These are phyloP conservation scores for Pythium sp. DNA, from an alignment of 352 stramenopile species.

Conservation along the genomic window DNA sequence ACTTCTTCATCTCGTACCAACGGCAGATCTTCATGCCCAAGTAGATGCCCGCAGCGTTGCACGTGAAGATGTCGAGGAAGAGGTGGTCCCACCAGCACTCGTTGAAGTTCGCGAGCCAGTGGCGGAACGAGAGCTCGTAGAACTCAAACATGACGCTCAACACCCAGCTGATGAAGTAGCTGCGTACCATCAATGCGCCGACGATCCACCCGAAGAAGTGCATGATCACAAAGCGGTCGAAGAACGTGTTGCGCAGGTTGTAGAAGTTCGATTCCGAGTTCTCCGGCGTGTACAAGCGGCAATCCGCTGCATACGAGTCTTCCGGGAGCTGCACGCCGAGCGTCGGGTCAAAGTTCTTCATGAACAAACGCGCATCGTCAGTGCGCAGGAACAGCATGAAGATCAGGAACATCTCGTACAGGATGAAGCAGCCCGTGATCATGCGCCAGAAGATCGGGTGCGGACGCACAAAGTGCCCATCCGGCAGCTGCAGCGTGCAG, in stretches of 20 bases:
- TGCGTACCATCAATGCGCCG: constrained; percentile 82
- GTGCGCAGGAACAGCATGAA: constrained; percentile 84
- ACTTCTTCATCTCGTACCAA: constrained; percentile 87
- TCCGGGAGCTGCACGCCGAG: constrained; percentile 80
- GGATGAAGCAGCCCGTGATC: constrained; percentile 88
- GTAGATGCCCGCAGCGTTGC: constrained; percentile 92
- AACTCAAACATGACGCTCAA: constrained; percentile 85
- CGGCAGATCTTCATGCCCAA: constrained; percentile 84
- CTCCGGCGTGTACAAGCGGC: constrained; percentile 84
- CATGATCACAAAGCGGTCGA: constrained; percentile 89
- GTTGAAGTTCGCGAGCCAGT: constrained; percentile 93
- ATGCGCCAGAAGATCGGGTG: constrained; percentile 91
- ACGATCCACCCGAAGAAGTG: constrained; percentile 91
- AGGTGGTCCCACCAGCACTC: constrained; percentile 96
- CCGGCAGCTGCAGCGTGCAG: constrained; percentile 79
- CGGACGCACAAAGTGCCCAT: constrained; percentile 84
- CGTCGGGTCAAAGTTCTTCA: constrained; percentile 78
- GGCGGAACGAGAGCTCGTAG: constrained; percentile 87
- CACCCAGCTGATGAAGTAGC: constrained; percentile 80
- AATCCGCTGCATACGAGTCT: constrained; percentile 81
- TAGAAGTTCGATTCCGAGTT: constrained; percentile 73
- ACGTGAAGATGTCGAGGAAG: constrained; percentile 92
- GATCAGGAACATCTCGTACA: constrained; percentile 91
- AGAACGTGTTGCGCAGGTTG: constrained; percentile 79
- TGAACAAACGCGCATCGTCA: constrained; percentile 75